Base-by-base conservation (phyloP, 495 filamentous ascomycete genomes). In the Podospora didyma region DNA sequence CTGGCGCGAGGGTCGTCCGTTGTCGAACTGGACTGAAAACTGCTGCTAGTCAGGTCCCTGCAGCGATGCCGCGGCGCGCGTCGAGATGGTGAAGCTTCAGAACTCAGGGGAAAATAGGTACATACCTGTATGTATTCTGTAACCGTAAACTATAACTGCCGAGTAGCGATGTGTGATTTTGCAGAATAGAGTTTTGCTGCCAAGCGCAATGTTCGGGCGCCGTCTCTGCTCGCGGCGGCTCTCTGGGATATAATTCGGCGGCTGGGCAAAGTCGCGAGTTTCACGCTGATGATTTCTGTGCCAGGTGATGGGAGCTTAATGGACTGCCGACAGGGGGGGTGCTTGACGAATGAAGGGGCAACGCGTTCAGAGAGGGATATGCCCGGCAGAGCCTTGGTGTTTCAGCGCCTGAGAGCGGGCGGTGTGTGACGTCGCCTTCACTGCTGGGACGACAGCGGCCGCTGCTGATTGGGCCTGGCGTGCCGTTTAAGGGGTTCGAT, bases 321-420 rank as follows among this genome's bases (percentile, higher is more conserved):
- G 60, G 60, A 46, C 52, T 53, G 59, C 45, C 46, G 55, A 55
- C 61, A 62, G 62, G 66, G 69, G 66, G 69, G 51, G 55, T 31
- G n/a, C 24, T 45, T 47, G 24, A 42, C 54, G 59, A 65, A 66
- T 69, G 64, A 69, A 69, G 69, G 63, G 64, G 64, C 58, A 56
- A 51, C 61, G 61, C 52, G 39, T 47, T 39, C 57, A 59, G 9
- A 59, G 9, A 53, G 65, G 63, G 55, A 59, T 46, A 51, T 58
- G 54, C 57, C 60, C 49, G 61, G 60, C 57, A 62, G 59, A 55
- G 42, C 34, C 21, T 16, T 63, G 54, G 19, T 65, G 61, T 66
- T 66, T 68, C 63, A 70, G 65, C 23, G 60, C 55, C 31, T 23
- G 58, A 54, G 55, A 41, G 58, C 26, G 9, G 54, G 48, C n/a